phyloP scores from a whole-genome alignment of 2,329 filamentous ascomycete species.

The Phyllosticta citrichinensis region DNA sequence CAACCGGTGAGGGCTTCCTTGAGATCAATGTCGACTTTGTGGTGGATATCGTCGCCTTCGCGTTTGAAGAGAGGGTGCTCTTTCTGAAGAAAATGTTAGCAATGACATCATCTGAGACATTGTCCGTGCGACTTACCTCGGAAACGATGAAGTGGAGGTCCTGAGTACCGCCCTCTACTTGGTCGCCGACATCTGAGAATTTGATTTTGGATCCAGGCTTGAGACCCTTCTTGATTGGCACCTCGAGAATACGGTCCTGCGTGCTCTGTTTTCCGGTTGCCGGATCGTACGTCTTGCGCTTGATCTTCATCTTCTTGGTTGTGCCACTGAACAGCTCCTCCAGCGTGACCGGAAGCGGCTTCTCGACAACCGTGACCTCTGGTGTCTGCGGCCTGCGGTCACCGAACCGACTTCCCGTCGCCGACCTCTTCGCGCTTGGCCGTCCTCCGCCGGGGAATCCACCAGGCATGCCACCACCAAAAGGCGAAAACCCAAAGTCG shows the following conservation, averaged over 20 bases:
- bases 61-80: constrained; percentile 73
- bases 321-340: constrained; percentile 83
- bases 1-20: constrained; percentile 95
- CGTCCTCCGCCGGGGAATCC: constrained; percentile 24
- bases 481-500: constrained; percentile 37
- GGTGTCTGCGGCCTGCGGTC: constrained; percentile 50
- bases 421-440: constrained; percentile 22
- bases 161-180: constrained; percentile 91
- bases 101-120: neutral
- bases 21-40: constrained; percentile 69
- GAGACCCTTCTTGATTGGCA: constrained; percentile 89
- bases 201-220: constrained; percentile 99
- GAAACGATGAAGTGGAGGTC: constrained; percentile 91
- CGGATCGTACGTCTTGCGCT: constrained; percentile 84
- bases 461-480: constrained; percentile 21
- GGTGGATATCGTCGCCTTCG: constrained; percentile 77
- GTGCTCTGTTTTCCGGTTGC: constrained; percentile 71
- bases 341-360: constrained; percentile 66
- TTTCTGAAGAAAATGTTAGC: constrained; percentile 52
- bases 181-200: constrained; percentile 94
- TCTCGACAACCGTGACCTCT: constrained; percentile 85
- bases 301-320: constrained; percentile 97
- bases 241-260: constrained; percentile 83
- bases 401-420: constrained; percentile 24
- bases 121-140: constrained; percentile 54